Evolutionary conservation across 441 rosid species (phyloP).

Genomic region (Adansonia grandidieri): DNA sequence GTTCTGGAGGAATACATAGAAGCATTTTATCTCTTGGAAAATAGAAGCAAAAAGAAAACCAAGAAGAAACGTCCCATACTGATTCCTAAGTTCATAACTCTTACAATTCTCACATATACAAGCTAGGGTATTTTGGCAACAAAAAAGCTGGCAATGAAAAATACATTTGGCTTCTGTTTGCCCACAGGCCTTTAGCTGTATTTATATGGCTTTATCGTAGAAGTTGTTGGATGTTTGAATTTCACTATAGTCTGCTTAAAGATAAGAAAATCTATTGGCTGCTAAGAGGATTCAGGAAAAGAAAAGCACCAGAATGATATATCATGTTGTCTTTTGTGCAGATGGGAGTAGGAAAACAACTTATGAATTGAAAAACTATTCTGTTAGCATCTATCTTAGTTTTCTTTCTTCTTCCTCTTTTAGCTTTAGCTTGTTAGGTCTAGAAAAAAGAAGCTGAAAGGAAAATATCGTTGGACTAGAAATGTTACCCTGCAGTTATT

Average conservation of each 20-base stretch:
- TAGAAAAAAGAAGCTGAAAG: background rate
- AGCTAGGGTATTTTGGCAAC: background rate
- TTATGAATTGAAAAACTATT: background rate
- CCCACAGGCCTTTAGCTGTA: background rate
- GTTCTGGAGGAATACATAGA: background rate
- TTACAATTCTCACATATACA: background rate
- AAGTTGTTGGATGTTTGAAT: background rate
- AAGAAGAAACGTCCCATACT: background rate
- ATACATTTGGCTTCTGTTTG: background rate
- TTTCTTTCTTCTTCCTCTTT: background rate
- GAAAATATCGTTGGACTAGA: background rate
- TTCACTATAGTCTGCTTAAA: background rate
- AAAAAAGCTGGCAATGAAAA: background rate
- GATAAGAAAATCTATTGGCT: background rate
- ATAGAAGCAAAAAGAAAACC: background rate
- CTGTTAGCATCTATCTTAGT: background rate
- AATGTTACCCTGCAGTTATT: background rate
- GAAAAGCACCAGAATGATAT: background rate
- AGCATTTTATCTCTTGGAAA: background rate
- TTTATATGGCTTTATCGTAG: background rate
- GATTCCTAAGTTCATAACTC: background rate
- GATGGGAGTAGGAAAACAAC: background rate
- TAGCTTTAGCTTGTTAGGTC: background rate
- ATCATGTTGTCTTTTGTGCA: background rate
- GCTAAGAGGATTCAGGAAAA: background rate